Evolutionary conservation across 495 filamentous ascomycete species (phyloP).

Genomic region (Hypomontagnella submonticulosa): DNA sequence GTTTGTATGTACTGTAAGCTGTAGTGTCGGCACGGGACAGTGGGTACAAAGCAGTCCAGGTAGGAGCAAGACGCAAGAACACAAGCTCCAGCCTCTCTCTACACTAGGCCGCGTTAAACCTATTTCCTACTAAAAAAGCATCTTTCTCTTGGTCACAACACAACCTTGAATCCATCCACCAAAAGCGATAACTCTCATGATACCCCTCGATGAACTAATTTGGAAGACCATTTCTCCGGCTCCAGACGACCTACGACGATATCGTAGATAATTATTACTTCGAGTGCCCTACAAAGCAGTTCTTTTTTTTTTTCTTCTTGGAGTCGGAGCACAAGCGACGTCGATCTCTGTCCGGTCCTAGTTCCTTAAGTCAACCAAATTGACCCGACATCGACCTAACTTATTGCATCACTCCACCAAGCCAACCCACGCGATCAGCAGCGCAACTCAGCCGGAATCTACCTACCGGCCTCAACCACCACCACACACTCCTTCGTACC

Average conservation of each 20-base stretch:
- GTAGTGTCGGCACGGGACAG: no score
- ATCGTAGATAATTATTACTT: slow-evolving; percentile 18
- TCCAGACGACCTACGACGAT: slow-evolving; percentile 10
- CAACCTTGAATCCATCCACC: slow-evolving; percentile 36
- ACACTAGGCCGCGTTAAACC: slow-evolving; percentile 31
- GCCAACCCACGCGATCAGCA: slow-evolving; percentile 43
- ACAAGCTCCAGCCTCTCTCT: slow-evolving; percentile 28
- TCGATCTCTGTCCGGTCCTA: slow-evolving; percentile 32
- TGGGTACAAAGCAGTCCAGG: no score
- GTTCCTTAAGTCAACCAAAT: slow-evolving; percentile 28
- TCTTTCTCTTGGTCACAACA: slow-evolving; percentile 42
- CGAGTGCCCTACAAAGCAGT: slow-evolving; percentile 6
- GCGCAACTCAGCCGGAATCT: slow-evolving; percentile 23
- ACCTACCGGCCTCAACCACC: slow-evolving; percentile 27
- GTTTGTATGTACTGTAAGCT: no score
- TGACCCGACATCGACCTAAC: slow-evolving; percentile 46
- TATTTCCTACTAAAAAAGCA: slow-evolving; percentile 42
- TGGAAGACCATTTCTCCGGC: slow-evolving; percentile 21
- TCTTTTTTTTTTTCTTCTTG: slow-evolving; percentile 29
- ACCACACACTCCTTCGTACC: neutral
- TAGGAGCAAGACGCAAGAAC: no score
- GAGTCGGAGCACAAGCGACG: slow-evolving; percentile 33
- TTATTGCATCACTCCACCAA: slow-evolving; percentile 45
- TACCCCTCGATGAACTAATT: slow-evolving; percentile 43
- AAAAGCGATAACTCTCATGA: slow-evolving; percentile 32